These are phyloP conservation scores for Comarum palustre DNA, from an alignment of 306 rosid genomes.

Conservation along the genomic window DNA sequence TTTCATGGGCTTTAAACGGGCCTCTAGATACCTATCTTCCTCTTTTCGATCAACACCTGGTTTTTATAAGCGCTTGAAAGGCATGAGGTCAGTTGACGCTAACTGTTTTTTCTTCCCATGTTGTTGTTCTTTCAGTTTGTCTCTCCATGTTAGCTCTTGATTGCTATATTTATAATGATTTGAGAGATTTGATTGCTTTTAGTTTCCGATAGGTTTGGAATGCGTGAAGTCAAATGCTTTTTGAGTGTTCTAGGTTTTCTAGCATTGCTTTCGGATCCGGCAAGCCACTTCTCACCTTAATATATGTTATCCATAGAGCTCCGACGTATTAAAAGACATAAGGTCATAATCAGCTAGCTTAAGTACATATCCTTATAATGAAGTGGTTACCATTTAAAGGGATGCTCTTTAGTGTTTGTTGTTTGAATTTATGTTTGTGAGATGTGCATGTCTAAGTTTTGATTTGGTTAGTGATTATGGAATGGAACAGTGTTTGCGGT, in stretches of 20 bases:
- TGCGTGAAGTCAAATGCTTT: neutral
- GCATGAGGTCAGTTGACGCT: constrained; percentile 52
- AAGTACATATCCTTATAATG: neutral
- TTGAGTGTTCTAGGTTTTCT: neutral
- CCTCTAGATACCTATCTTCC: constrained; percentile 23
- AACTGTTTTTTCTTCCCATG: neutral
- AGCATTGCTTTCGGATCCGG: constrained; percentile 4
- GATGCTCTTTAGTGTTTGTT: neutral
- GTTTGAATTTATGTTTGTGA: neutral
- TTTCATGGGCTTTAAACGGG: constrained; percentile 36
- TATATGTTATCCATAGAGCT: neutral
- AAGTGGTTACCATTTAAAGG: neutral
- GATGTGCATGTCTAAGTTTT: neutral
- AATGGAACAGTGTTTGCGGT: neutral
- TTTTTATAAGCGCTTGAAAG: constrained; percentile 30
- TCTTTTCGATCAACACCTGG: constrained; percentile 34
- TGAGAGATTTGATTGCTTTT: neutral
- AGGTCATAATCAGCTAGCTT: too few species aligned
- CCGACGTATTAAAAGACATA: too few species aligned
- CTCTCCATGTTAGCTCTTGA: neutral
- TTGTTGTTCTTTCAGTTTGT: neutral
- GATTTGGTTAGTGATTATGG: neutral
- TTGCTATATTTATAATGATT: neutral
- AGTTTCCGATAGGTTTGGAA: neutral
- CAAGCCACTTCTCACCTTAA: neutral